These are phyloP conservation scores for Apiotrichum siamense DNA, from an alignment of 1,284 basidiomycete genomes.

Conservation along the genomic window DNA sequence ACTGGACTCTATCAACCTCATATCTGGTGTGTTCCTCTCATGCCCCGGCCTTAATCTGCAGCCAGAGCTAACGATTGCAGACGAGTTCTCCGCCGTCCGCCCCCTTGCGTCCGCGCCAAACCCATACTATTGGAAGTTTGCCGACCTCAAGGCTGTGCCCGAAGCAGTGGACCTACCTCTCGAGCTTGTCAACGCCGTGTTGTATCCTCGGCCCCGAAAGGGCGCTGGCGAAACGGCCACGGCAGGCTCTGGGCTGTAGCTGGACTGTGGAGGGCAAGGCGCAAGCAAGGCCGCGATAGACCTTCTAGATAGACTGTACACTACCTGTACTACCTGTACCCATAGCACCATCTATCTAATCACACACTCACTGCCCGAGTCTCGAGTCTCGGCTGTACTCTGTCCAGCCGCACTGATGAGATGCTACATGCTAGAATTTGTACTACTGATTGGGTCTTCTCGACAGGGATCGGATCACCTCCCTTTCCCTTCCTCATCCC, in stretches of 20 bases:
- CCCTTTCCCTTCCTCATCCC: not conserved
- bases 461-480: too few relatives aligned
- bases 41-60: not conserved
- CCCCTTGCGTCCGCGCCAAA: not conserved
- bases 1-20: constrained; percentile 59
- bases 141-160: constrained; percentile 52
- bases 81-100: constrained; percentile 4
- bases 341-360: too few relatives aligned
- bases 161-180: constrained; percentile 75
- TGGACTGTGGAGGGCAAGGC: too few relatives aligned
- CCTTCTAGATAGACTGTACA: too few relatives aligned
- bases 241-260: not conserved
- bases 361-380: too few relatives aligned
- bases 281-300: too few relatives aligned
- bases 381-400: too few relatives aligned
- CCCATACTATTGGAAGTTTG: constrained; percentile 29
- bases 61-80: too few relatives aligned
- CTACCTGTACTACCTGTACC: too few relatives aligned
- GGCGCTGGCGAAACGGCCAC: not conserved
- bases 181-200: constrained; percentile 66
- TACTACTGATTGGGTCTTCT: too few relatives aligned
- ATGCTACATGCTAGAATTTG: too few relatives aligned
- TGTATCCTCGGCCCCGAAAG: constrained; percentile 51
- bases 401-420: too few relatives aligned
- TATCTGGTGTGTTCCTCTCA: constrained; percentile 54